Conservation (phyloP, 106 monocot species). For the Hemerocallis citrina region DNA sequence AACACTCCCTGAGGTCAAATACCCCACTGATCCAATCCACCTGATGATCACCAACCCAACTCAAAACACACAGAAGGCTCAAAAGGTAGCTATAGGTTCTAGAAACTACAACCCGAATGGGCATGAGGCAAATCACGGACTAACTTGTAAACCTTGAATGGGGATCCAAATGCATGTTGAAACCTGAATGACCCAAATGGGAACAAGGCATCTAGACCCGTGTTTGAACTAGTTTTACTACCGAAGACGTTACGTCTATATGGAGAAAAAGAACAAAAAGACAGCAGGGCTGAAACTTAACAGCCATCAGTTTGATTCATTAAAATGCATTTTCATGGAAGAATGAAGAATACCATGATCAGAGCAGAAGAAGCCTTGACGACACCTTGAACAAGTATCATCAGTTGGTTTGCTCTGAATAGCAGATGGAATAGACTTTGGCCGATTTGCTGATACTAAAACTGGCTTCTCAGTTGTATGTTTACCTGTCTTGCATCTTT, state of each 20-base stretch:
- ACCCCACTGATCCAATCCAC: too few relatives aligned
- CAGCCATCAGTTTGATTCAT: too few relatives aligned
- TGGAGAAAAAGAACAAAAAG: too few relatives aligned
- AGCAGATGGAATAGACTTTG: conserved; percentile 23
- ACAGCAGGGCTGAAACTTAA: not conserved
- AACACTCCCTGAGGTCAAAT: too few relatives aligned
- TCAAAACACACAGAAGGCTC: too few relatives aligned
- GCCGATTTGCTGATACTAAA: conserved; percentile 24
- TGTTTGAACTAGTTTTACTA: not conserved
- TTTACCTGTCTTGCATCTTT: conserved; percentile 86
- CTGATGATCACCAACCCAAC: too few relatives aligned
- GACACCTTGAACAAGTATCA: conserved; percentile 73
- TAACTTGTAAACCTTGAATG: too few relatives aligned
- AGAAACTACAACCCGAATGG: too few relatives aligned
- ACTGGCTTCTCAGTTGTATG: conserved; percentile 87
- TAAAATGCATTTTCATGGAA: not conserved
- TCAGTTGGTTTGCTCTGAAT: conserved; percentile 18
- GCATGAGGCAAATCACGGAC: too few relatives aligned
- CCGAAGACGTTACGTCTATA: not conserved
- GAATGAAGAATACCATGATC: conserved; percentile 63
- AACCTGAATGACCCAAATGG: not conserved
- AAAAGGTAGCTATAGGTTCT: too few relatives aligned
- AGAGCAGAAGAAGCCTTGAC: conserved; percentile 97
- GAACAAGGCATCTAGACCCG: not conserved
- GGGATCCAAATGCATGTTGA: too few relatives aligned